A percentile compares a stretch with the other conserved stretches of the same genome.
phyloP scores from a whole-genome alignment of 495 filamentous ascomycete species.

The Apodospora peruviana region DNA sequence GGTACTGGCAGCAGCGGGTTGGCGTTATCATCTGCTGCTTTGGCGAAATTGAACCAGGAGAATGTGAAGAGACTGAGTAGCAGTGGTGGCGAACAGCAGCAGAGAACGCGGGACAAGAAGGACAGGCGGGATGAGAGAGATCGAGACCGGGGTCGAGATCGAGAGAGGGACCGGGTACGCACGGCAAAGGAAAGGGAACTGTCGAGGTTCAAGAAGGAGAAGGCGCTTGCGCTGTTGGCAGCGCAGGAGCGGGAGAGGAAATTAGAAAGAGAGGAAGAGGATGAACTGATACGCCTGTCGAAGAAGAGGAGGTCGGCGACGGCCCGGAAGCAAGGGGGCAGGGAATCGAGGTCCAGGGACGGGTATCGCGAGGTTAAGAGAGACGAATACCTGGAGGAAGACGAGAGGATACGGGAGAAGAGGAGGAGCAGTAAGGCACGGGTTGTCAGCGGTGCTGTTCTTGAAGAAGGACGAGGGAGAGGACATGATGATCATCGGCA shows the following conservation, averaged over 20 bases:
- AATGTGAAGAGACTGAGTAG: slow-evolving; percentile 33
- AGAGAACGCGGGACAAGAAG: neutral
- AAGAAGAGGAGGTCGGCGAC: neutral
- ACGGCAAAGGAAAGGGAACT: neutral
- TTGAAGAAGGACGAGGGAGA: slow-evolving; percentile 73
- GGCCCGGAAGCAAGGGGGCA: too few species aligned
- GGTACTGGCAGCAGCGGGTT: slow-evolving; percentile 6
- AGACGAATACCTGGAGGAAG: neutral
- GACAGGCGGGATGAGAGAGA: slow-evolving; percentile 18
- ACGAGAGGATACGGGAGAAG: neutral
- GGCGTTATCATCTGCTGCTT: slow-evolving; percentile 48
- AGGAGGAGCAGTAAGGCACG: slow-evolving; percentile 31
- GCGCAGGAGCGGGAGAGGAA: neutral
- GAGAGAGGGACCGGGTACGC: slow-evolving; percentile 23
- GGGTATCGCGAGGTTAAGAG: neutral
- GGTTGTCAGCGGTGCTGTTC: slow-evolving; percentile 60
- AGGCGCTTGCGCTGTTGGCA: slow-evolving; percentile 13
- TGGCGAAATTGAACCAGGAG: slow-evolving; percentile 56
- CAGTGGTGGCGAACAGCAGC: neutral
- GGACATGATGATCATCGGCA: too few species aligned
- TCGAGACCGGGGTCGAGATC: slow-evolving; percentile 23
- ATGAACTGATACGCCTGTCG: slow-evolving; percentile 1
- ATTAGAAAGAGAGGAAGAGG: slow-evolving; percentile 3
- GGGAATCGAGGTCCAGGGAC: too few species aligned
- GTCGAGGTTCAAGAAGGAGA: slow-evolving; percentile 25